Evolutionary conservation across 1,284 basidiomycete species (phyloP), one percentile per base, ranked within the genome.

Genomic region (Pseudozyma hubeiensis): DNA sequence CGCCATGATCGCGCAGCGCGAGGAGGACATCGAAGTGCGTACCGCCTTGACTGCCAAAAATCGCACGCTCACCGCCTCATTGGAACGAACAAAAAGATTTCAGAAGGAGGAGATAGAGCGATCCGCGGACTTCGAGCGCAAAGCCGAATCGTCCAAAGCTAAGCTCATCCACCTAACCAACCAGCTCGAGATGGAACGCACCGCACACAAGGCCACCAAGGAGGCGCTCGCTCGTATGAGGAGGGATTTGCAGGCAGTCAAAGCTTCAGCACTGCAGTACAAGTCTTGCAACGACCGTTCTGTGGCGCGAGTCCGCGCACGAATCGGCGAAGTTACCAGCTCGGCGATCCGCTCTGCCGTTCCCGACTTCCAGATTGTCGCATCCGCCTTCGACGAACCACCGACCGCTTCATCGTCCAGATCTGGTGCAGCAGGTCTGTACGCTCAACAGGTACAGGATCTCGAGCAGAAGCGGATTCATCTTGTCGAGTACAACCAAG

Each of bases 1-100:
- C 41, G 62, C 75, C 31, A 64, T 79, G 59, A 71, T 79, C 16
- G 62, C 73, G 7, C 78, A 79, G 51, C 56, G 78, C 39, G 72
- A 78, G 40, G 58, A 79, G 17, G 78, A 79, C 31, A 63, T 76
- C 35, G 73, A 78, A 39, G 62, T 79, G 8, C 64, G 78, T 31
- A 77, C 75, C 11, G 65, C 66, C n/a, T 57, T 79, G 17, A 65
- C 68, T 30, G 74, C 73, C 39, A 63, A 71, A 44, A 77, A 62
- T 19, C 67, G 76, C 24, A 63, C 59, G 1, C 64, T 77, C 7
- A 64, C 56, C 8, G 63, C 63, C 14, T 68, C 63, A 1, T 17
- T 78, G 45, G 76, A 79, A 41, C 48, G 78, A 17, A 54, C 64
- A 6, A 68, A 71, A 14, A 53, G 72, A 4, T 74, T 76, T 30